Evolutionary conservation across 495 filamentous ascomycete species (phyloP).

Genomic region (Aspergillus campestris): DNA sequence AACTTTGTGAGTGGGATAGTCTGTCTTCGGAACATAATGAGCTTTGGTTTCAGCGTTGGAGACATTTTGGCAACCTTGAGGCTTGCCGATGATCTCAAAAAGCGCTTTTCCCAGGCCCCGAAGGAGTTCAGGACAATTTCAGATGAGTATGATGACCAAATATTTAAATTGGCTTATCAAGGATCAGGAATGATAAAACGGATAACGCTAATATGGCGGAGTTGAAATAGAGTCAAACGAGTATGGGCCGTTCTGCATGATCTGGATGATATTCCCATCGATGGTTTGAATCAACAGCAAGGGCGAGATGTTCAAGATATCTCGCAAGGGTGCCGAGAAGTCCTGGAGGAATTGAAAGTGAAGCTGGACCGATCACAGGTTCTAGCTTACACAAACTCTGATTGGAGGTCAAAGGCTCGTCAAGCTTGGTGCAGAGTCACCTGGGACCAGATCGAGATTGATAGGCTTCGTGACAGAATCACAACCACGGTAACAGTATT

Average conservation of each 20-base stretch:
- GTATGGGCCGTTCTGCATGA: not conserved
- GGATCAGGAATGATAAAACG: not conserved
- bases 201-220: not conserved
- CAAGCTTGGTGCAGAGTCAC: not conserved
- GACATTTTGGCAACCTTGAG: slow-evolving; percentile 4
- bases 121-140: slow-evolving; percentile 3
- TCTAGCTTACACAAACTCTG: not conserved
- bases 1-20: too few species aligned
- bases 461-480: not conserved
- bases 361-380: not conserved
- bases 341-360: not conserved
- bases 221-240: not conserved
- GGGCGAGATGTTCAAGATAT: not conserved
- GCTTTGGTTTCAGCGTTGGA: slow-evolving; percentile 7
- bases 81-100: not conserved
- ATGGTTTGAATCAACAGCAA: not conserved
- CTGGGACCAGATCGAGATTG: slow-evolving; percentile 1
- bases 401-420: not conserved
- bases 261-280: not conserved
- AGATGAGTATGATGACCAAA: not conserved
- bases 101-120: slow-evolving; percentile 2
- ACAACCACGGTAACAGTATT: not conserved
- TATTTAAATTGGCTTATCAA: not conserved
- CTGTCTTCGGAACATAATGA: slow-evolving; percentile 1
- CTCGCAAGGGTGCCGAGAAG: not conserved